Evolutionary conservation across 345 rosid genomes (phyloP), one percentile per base, ranked within the genome.

Genomic region (Mangifera indica): DNA sequence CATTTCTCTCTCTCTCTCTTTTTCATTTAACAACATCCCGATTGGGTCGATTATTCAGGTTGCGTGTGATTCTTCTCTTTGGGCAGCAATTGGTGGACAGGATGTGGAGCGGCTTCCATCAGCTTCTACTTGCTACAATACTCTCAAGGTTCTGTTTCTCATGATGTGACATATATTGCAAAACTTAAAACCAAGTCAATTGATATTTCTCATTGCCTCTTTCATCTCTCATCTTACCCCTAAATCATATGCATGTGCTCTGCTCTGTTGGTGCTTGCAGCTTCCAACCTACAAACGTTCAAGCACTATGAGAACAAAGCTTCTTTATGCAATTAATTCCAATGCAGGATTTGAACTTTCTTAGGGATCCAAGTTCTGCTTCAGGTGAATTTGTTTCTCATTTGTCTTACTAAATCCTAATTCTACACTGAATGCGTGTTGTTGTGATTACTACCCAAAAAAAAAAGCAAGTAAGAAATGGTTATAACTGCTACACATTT

Each of bases 281-380:
- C 95, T 95, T 79, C 99, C 99, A 49, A 88, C 99, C 2, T 92
- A 91, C 80, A 92, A 87, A 79, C 85, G 98, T 45, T 83, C 91
- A 72, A 87, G 89, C 86, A 95, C 98, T 69, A 81, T 92, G 89
- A 89, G 87, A 82, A 88, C 91, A 73, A 95, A 92, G 81, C 88
- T 95, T 82, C 88, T 89, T 68, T 95, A 95, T 66, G 99, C 99
- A 14, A 91, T 95, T 84, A 95, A 75, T 81, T 89, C 97, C 56
- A 92, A 95, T 75, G 89, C 98, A 63, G 99, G 99, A 60, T 95
- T 95, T 76, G 99, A 95, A 83, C 99, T 92, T 81, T 95, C 97
- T 61, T 90, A 92, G 84, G 70, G 68, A 78, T 63, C 54, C 61
- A 67, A 73, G 77, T 60, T 63, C 73, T 55, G 51, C 62, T 22